Conservation (phyloP, 257 asterid genomes). For the Scutellaria galericulata region DNA sequence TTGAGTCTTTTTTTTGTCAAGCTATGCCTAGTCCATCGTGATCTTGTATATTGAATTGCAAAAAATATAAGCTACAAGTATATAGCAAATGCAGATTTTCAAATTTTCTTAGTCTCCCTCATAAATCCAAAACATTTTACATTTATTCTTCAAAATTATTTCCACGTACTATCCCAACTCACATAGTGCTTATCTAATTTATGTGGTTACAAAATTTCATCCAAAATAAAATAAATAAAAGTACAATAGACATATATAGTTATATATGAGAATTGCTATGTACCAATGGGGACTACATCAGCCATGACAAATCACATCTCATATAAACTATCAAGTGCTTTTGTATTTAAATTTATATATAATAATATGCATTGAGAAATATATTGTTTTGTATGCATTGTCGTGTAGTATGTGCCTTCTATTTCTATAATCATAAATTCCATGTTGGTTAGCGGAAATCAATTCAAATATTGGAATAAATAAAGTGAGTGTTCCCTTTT, state of each 20-base stretch:
- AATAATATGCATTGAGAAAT: not conserved
- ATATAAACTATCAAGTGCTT: not conserved
- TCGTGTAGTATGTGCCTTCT: conserved; percentile 41
- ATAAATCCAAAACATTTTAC: not conserved
- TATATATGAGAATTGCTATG: not conserved
- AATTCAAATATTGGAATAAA: conserved; percentile 20
- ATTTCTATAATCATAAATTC: not conserved
- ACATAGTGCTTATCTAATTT: not conserved
- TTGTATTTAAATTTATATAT: not conserved
- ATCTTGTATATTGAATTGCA: too few relatives aligned
- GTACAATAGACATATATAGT: not conserved
- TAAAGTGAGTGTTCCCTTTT: conserved; percentile 17
- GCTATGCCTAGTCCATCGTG: too few relatives aligned
- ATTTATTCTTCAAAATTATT: not conserved
- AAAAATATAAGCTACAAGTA: too few relatives aligned
- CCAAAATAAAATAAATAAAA: not conserved
- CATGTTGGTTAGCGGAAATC: conserved; percentile 10
- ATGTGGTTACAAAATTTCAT: conserved; percentile 11
- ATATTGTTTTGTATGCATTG: conserved; percentile 33
- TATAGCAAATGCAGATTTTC: too few relatives aligned
- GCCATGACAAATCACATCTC: conserved; percentile 22
- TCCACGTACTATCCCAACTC: conserved; percentile 19
- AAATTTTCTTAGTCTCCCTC: too few relatives aligned
- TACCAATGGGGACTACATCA: not conserved
- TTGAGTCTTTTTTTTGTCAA: too few relatives aligned